Base-by-base conservation (phyloP, 345 rosid species). In the Lumnitzera littorea region DNA sequence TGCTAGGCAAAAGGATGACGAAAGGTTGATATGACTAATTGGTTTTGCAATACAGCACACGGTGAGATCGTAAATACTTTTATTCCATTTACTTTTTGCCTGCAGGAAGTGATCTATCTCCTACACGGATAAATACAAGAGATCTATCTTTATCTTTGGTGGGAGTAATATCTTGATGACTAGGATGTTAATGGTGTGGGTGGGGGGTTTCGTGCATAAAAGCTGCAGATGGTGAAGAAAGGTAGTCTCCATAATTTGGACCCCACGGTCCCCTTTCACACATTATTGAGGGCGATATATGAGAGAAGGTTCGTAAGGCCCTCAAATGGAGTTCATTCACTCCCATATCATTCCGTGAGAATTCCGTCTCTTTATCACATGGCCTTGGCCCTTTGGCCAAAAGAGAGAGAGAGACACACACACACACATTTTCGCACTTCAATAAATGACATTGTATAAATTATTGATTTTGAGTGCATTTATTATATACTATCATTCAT, bases 321-420 rank as follows among this genome's bases (percentile, higher is more conserved):
- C 51, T 2, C 15, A 11, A 7, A 2, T 20, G 0, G 9, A 24
- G 53, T 25, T 14, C 58, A 36, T 36, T 23, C 24, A 27, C 16
- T 48, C 48, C 60, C 29, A 12, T 24, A 43, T 57, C 41, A 53
- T 54, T 48, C 55, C 60, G 55, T 36, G 56, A 31, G 56, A 67
- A 55, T 50, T 48, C 1, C 50, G 50, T 48, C 65, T 23, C 65
- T 48, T 49, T 20, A 46, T 63, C 60, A 54, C 66, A 54, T 63
- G 60, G 59, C 43, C 43, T 4, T 36, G 5, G 43, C 9, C 43
- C 41, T 55, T 25, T 55, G 29, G 12, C 58, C 36, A 15, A 24
- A 2, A 3, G 15, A 15, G 27, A 50, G 50, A 41, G 27, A 31
- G 25, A 49, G 14, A 48, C 12, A 47, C 36, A 43, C 20, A 20